These are phyloP conservation scores for Rhizopogon parksii DNA, from an alignment of 1,284 basidiomycete genomes.

Conservation along the genomic window DNA sequence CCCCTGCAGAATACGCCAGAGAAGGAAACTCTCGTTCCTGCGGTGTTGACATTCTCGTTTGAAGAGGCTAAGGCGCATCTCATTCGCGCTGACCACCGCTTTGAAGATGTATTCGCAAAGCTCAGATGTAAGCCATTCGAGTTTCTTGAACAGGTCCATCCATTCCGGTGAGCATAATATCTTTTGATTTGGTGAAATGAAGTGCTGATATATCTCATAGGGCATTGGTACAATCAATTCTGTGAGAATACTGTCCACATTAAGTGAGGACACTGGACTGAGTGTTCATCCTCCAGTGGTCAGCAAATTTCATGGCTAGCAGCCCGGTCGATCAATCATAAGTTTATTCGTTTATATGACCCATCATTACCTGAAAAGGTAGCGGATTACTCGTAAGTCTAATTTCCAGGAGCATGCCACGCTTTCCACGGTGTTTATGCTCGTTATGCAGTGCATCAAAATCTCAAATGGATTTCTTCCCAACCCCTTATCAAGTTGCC, in stretches of 20 bases:
- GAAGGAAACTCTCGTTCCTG: constrained; percentile 41
- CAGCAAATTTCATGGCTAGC: constrained; percentile 93
- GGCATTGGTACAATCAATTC: constrained; percentile 61
- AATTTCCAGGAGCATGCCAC: not conserved
- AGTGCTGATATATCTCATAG: constrained; percentile 24
- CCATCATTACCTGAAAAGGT: constrained; percentile 64
- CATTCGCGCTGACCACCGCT: constrained; percentile 61
- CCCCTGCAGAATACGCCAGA: not conserved
- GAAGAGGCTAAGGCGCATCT: constrained; percentile 71
- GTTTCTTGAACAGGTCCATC: constrained; percentile 62
- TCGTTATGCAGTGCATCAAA: constrained; percentile 11
- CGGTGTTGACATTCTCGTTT: constrained; percentile 67
- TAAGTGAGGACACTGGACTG: not conserved
- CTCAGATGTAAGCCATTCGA: constrained; percentile 73
- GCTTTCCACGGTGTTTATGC: not conserved
- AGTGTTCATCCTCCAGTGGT: constrained; percentile 37
- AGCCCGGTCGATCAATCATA: constrained; percentile 79
- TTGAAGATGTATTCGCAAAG: constrained; percentile 59
- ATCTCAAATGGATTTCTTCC: constrained; percentile 45
- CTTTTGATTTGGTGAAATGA: not conserved
- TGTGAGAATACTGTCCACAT: constrained; percentile 31
- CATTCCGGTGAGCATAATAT: constrained; percentile 49
- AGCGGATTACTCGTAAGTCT: constrained; percentile 34
- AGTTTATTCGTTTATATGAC: constrained; percentile 72
- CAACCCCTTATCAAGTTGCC: constrained; percentile 63